These are phyloP conservation scores for Euclidium syriacum DNA, from an alignment of 345 rosid genomes.

Conservation along the genomic window DNA sequence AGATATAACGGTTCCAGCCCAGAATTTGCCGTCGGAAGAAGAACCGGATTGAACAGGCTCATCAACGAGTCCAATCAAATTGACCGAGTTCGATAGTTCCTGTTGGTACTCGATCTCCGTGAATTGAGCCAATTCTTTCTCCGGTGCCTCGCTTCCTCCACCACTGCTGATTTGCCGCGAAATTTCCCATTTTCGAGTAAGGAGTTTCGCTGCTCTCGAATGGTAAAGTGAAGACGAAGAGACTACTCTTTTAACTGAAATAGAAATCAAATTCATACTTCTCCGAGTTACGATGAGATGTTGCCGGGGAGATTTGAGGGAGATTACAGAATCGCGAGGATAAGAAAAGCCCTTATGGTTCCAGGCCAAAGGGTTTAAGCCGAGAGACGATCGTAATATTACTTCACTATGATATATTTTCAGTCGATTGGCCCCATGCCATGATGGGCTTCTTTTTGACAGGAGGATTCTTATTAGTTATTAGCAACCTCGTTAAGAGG, in stretches of 20 bases:
- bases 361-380: slow-evolving; percentile 16
- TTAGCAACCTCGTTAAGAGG: too few relatives aligned
- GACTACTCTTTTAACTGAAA: slow-evolving; percentile 10
- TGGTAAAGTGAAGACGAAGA: slow-evolving; percentile 20
- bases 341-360: background rate
- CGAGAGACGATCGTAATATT: too few relatives aligned
- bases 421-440: too few relatives aligned
- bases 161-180: slow-evolving; percentile 5
- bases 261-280: slow-evolving; percentile 26
- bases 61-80: slow-evolving; percentile 42
- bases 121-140: slow-evolving; percentile 37
- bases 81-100: slow-evolving; percentile 49
- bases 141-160: background rate
- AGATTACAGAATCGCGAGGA: background rate
- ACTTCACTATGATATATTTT: too few relatives aligned
- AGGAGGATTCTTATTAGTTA: too few relatives aligned
- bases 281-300: background rate
- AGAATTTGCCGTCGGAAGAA: slow-evolving; percentile 43
- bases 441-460: too few relatives aligned
- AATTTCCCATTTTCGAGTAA: slow-evolving; percentile 11
- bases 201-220: slow-evolving; percentile 10
- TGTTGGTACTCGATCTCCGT: slow-evolving; percentile 42
- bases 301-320: background rate
- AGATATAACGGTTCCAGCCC: slow-evolving; percentile 60
- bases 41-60: slow-evolving; percentile 39